Conservation (phyloP, 805 yeast species). For the Saccharomycopsis babjevae region DNA sequence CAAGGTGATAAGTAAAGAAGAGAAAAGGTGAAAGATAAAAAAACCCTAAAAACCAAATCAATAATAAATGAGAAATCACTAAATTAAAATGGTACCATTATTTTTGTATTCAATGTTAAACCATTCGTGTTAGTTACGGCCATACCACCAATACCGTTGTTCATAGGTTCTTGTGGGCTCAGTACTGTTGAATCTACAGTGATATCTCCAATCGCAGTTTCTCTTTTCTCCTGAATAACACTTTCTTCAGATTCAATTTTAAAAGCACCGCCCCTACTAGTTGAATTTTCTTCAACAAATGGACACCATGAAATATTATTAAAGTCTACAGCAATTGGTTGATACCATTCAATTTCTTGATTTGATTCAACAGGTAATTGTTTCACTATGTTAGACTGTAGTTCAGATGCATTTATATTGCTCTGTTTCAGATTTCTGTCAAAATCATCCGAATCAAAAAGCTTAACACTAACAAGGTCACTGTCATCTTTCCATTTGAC, state of each 20-base stretch:
- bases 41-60: not conserved
- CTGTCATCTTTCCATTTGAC: slow-evolving; percentile 12
- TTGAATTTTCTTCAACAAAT: slow-evolving; percentile 19
- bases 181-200: slow-evolving; percentile 19
- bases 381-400: not conserved
- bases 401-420: not conserved
- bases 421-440: slow-evolving; percentile 3
- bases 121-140: slow-evolving; percentile 11
- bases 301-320: slow-evolving; percentile 13
- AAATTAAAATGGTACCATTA: slow-evolving; percentile 14
- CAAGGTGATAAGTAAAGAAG: not conserved
- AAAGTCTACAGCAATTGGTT: slow-evolving; percentile 20
- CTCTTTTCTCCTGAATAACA: slow-evolving; percentile 21
- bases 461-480: slow-evolving; percentile 3
- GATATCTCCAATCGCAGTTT: slow-evolving; percentile 19
- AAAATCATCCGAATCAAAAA: slow-evolving; percentile 16
- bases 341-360: slow-evolving; percentile 19
- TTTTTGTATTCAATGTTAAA: slow-evolving; percentile 13
- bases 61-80: not conserved
- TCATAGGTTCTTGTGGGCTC: slow-evolving; percentile 22
- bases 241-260: slow-evolving; percentile 23
- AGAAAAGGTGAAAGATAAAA: not conserved
- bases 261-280: slow-evolving; percentile 22
- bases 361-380: slow-evolving; percentile 11
- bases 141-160: slow-evolving; percentile 11